Evolutionary conservation across 2,329 filamentous ascomycete species (phyloP), one percentile per base, ranked within the genome.

Genomic region (Colletotrichum chlorophyti): DNA sequence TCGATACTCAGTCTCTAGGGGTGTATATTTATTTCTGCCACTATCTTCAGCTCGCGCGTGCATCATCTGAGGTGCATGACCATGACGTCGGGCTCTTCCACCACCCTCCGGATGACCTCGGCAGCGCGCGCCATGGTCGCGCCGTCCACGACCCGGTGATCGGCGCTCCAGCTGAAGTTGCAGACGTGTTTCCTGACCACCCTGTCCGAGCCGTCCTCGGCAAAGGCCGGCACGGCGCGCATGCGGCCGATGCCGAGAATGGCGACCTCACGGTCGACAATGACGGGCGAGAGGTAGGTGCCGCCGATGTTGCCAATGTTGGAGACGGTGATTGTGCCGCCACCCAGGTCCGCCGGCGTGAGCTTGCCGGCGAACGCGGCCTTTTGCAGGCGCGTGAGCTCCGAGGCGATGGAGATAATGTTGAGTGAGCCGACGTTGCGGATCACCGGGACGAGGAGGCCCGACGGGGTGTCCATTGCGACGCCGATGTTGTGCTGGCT

Each of bases 251-350:
- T 82, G 10, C 94, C 95, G 24, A 99, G 75, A 69, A 99, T 99
- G 8, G 91, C 93, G 9, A 98, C 91, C 75, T 98, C 93, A 37
- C 86, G 90, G 62, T 93, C 89, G 42, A 97, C 91, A 66, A 99
- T 91, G 46, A 99, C 91, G 1, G 95, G 95, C 26, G 90, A 88
- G 42, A 98, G 87, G 66, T 96, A 96, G 1, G 91, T 95, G 24
- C 95, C 95, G 52, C 95, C 95, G 41, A 99, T 92, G 66, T 88
- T 96, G 41, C 95, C 95, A 66, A 99, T 97, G 72, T 99, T 99
- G 66, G 93, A 97, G 46, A 99, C 87, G 0, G 95, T 97, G 68
- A 99, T 94, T 2, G 95, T 98, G 14, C 93, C 93, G 49, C 93
- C 93, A 31, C 81, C 83, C 63, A 99, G 81, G 73, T 99, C 93